Percentiles rank a stretch among this genome's conserved stretches.
Evolutionary conservation across 805 yeast genomes (phyloP).

Genomic region (Saccharomyces jurei): DNA sequence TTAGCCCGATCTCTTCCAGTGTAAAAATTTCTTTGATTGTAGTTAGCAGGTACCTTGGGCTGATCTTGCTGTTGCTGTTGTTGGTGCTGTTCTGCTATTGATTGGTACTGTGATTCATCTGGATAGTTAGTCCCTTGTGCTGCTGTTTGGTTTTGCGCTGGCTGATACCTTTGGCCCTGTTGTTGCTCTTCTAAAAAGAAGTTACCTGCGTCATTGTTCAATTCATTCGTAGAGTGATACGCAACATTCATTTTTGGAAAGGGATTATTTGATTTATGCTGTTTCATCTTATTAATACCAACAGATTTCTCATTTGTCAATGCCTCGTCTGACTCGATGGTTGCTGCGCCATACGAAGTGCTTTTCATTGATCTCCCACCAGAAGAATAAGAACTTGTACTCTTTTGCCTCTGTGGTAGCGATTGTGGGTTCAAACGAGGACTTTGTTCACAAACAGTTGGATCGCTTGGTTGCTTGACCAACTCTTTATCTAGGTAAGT

Average conservation of each 20-base stretch:
- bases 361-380: conserved; percentile 11
- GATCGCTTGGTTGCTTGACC: not conserved
- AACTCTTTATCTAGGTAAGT: conserved; percentile 2
- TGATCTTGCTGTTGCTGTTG: not conserved
- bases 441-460: not conserved
- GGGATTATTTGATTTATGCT: conserved; percentile 30
- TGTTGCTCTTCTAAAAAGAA: conserved; percentile 2
- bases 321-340: conserved; percentile 6
- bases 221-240: not conserved
- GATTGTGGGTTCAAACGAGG: conserved; percentile 5
- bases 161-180: not conserved
- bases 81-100: not conserved
- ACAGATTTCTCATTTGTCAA: conserved; percentile 4
- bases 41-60: not conserved
- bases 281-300: conserved; percentile 9
- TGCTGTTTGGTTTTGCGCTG: not conserved
- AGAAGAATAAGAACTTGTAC: conserved; percentile 18
- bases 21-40: not conserved
- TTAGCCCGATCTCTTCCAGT: not conserved
- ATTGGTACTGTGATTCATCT: not conserved
- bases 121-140: not conserved
- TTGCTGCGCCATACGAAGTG: conserved; percentile 1
- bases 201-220: not conserved
- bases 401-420: conserved; percentile 15
- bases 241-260: conserved; percentile 23